Percentiles rank a stretch among this genome's conserved stretches.
Evolutionary conservation across 148 eudicot species (phyloP).

Genomic region (Linanthus parryae): DNA sequence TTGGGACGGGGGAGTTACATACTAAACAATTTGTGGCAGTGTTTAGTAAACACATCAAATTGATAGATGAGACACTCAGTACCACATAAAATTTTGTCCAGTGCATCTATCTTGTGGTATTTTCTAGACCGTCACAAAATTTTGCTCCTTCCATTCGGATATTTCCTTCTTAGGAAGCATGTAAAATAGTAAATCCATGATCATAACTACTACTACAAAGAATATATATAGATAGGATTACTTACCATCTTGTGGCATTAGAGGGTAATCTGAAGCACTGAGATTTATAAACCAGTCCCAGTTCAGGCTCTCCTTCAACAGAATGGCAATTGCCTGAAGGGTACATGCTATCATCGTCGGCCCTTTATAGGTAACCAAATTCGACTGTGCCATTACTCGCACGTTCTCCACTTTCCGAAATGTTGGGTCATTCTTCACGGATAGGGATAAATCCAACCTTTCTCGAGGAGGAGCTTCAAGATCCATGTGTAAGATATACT

Average conservation of each 20-base stretch:
- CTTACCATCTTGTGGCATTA: constrained; percentile 95
- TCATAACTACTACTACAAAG: no score
- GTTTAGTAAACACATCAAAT: no score
- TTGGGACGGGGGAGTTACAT: no score
- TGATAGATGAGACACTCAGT: no score
- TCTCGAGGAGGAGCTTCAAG: constrained; percentile 96
- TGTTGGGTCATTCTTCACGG: constrained; percentile 65
- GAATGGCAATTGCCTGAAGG: constrained; percentile 86
- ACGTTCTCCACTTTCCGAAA: constrained; percentile 83
- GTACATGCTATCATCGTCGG: constrained; percentile 97
- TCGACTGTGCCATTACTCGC: constrained; percentile 83
- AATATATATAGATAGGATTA: no score
- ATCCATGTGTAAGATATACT: constrained; percentile 89
- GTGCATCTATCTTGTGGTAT: no score
- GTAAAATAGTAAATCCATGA: no score
- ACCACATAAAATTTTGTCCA: no score
- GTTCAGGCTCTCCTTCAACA: constrained; percentile 58
- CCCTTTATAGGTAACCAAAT: constrained; percentile 94
- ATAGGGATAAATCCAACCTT: constrained; percentile 69
- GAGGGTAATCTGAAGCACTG: constrained; percentile 99
- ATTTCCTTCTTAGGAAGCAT: no score
- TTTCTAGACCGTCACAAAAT: no score
- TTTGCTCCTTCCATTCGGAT: no score
- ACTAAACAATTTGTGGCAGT: no score
- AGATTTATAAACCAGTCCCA: constrained; percentile 99